A percentile compares a stretch with the other conserved stretches of the same genome.
Conservation (phyloP, 202 grass and related monocot species). For the Panicum virgatum region DNA sequence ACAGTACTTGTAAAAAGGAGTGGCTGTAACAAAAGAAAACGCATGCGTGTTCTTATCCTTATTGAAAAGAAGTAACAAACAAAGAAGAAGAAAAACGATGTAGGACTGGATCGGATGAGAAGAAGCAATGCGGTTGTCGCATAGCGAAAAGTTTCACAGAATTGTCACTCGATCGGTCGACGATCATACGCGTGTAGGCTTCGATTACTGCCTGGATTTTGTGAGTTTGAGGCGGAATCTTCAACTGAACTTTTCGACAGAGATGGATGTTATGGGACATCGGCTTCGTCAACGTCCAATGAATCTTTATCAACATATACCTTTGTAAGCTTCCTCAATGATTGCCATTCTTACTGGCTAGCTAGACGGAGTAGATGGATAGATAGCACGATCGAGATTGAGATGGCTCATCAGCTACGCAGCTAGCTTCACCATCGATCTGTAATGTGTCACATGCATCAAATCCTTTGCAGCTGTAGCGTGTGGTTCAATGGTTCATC, state of each 20-base stretch:
- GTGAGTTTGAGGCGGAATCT: conserved; percentile 21
- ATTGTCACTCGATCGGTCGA: conserved; percentile 13
- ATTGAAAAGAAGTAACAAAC: conserved; percentile 17
- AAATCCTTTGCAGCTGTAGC: background rate
- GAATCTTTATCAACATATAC: conserved; percentile 29
- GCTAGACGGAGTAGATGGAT: background rate
- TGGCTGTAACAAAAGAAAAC: background rate
- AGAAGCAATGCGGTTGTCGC: conserved; percentile 9
- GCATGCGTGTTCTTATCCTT: background rate
- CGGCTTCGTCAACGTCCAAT: conserved; percentile 46
- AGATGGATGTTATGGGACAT: conserved; percentile 26
- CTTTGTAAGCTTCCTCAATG: conserved; percentile 45
- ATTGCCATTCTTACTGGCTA: conserved; percentile 8
- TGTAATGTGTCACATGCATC: conserved; percentile 10
- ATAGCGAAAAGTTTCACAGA: conserved; percentile 30
- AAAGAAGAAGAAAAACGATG: background rate
- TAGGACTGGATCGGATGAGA: background rate
- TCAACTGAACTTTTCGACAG: conserved; percentile 25
- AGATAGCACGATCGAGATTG: conserved; percentile 35
- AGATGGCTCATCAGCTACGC: conserved; percentile 16
- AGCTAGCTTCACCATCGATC: background rate
- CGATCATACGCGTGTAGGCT: background rate
- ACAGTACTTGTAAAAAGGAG: conserved; percentile 24
- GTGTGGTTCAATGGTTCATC: conserved; percentile 4
- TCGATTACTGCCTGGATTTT: conserved; percentile 41